These are phyloP conservation scores for Trichopus zeylanicus DNA, from an alignment of 116 monocot genomes.

Conservation along the genomic window DNA sequence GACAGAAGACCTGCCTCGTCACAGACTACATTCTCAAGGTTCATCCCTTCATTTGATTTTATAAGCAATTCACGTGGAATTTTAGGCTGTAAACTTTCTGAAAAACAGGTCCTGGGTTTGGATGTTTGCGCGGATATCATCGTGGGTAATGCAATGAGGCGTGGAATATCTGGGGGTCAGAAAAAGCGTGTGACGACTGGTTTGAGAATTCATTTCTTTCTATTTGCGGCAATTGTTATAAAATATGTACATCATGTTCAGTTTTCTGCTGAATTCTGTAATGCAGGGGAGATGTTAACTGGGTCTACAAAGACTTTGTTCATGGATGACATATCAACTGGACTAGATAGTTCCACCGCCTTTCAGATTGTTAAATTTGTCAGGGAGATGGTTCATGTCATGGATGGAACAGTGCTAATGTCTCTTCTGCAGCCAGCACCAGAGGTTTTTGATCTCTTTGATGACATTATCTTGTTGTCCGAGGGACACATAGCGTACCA, in stretches of 20 bases:
- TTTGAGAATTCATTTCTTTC: slow-evolving; percentile 15
- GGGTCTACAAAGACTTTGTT: too few species aligned
- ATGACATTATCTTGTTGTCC: too few species aligned
- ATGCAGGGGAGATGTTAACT: slow-evolving; percentile 64
- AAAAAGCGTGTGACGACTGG: slow-evolving; percentile 80
- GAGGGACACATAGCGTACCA: too few species aligned
- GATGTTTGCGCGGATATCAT: slow-evolving; percentile 61
- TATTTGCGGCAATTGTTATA: too few species aligned
- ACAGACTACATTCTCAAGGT: slow-evolving; percentile 86
- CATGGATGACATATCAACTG: slow-evolving; percentile 75
- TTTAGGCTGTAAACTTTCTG: too few species aligned
- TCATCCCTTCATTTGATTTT: not conserved
- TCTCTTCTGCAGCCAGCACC: slow-evolving; percentile 60
- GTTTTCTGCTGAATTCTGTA: too few species aligned
- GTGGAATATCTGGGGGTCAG: slow-evolving; percentile 84
- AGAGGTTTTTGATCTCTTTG: slow-evolving; percentile 60
- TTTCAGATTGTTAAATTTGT: slow-evolving; percentile 56
- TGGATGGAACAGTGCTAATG: too few species aligned
- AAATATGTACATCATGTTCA: too few species aligned
- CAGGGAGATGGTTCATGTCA: too few species aligned
- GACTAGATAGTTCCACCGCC: slow-evolving; percentile 62
- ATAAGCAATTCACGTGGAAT: too few species aligned
- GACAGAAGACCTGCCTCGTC: too few species aligned
- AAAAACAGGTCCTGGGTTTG: slow-evolving; percentile 61
- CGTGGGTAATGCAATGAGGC: slow-evolving; percentile 67